phyloP scores from a whole-genome alignment of 345 rosid species.

The Linum tenue region DNA sequence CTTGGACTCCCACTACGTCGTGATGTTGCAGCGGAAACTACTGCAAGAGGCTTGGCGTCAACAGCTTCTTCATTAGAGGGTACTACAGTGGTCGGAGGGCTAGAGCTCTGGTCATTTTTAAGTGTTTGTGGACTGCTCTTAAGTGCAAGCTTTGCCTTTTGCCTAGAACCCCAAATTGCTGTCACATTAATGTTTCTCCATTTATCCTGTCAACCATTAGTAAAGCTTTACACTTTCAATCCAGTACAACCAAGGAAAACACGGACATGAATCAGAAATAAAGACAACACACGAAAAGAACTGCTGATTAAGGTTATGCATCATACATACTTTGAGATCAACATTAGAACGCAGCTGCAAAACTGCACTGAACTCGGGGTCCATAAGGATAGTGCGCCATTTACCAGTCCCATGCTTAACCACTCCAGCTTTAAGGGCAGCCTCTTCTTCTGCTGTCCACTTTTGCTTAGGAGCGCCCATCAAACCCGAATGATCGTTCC shows the following conservation, averaged over 20 bases:
- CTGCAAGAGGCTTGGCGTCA: background rate
- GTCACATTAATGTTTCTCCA: slow-evolving; percentile 32
- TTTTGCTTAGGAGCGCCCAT: slow-evolving; percentile 34
- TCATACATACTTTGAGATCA: slow-evolving; percentile 23
- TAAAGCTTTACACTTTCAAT: background rate
- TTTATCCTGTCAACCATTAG: slow-evolving; percentile 18
- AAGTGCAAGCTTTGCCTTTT: slow-evolving; percentile 27
- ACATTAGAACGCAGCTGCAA: slow-evolving; percentile 25
- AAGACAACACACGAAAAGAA: background rate
- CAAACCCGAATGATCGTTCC: background rate
- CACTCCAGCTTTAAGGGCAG: slow-evolving; percentile 32
- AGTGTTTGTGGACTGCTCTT: slow-evolving; percentile 8
- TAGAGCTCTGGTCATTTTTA: background rate
- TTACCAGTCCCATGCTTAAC: slow-evolving; percentile 27
- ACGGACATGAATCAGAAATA: no score
- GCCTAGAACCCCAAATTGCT: slow-evolving; percentile 31
- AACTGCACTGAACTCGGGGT: slow-evolving; percentile 21
- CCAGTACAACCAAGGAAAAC: background rate
- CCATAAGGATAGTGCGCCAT: slow-evolving; percentile 30
- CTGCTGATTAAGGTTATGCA: background rate
- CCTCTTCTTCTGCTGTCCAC: slow-evolving; percentile 33
- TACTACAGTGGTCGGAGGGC: background rate
- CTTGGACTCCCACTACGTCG: background rate
- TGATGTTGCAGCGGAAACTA: background rate
- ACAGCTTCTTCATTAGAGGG: background rate